These are phyloP conservation scores for Fusarium sp. DNA, from an alignment of 2,329 filamentous ascomycete species.

Conservation along the genomic window DNA sequence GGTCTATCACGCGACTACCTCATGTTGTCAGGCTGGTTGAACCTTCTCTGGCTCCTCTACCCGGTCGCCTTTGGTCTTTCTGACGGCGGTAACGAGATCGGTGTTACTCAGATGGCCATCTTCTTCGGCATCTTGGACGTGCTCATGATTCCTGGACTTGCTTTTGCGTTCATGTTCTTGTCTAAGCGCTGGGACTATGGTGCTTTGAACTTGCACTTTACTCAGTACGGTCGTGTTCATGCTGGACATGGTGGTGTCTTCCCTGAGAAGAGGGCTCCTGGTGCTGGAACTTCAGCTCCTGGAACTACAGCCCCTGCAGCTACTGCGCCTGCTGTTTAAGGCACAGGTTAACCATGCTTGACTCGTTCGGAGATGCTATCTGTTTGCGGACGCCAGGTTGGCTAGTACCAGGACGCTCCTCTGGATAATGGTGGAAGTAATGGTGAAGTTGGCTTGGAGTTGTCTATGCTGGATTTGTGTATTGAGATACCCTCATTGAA, in stretches of 20 bases:
- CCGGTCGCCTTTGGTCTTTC: slow-evolving; percentile 59
- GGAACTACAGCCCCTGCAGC: slow-evolving; percentile 15
- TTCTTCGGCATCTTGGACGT: slow-evolving; percentile 65
- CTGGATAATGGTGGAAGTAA: neutral
- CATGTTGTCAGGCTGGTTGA: slow-evolving; percentile 59
- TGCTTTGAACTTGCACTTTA: slow-evolving; percentile 63
- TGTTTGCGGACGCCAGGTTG: too few relatives aligned
- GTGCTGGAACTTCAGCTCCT: slow-evolving; percentile 9
- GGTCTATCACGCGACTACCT: slow-evolving; percentile 59
- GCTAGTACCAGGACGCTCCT: neutral
- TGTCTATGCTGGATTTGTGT: slow-evolving; percentile 1
- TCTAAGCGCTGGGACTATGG: slow-evolving; percentile 64
- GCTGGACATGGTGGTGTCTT: slow-evolving; percentile 54
- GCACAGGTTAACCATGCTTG: neutral
- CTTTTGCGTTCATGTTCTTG: slow-evolving; percentile 57
- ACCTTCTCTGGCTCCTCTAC: slow-evolving; percentile 66
- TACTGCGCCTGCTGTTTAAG: slow-evolving; percentile 27
- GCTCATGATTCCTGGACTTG: slow-evolving; percentile 58
- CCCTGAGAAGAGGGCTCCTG: slow-evolving; percentile 57
- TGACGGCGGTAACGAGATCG: slow-evolving; percentile 33
- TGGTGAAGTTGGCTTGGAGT: neutral
- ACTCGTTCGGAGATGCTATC: neutral
- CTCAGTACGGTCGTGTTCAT: slow-evolving; percentile 64
- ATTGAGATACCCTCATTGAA: slow-evolving; percentile 41
- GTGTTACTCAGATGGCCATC: slow-evolving; percentile 28